These are phyloP conservation scores for Barnettozyma pratensis DNA, from an alignment of 805 yeast species.

Conservation along the genomic window DNA sequence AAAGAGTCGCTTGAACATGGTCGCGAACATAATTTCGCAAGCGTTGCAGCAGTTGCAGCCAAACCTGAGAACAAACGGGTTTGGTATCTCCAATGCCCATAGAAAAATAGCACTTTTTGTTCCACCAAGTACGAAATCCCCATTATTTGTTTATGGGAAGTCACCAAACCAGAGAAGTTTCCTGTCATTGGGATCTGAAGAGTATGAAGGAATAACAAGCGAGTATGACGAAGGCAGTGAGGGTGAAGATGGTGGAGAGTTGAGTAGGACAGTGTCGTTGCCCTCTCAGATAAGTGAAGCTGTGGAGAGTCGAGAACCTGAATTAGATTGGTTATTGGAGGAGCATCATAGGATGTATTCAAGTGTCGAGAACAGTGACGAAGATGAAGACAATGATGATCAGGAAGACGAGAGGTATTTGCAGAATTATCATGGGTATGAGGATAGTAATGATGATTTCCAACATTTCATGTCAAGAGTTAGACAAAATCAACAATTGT, in stretches of 20 bases:
- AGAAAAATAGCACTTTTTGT: slow-evolving; percentile 34
- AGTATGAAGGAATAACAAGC: slow-evolving; percentile 25
- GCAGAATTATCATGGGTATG: slow-evolving; percentile 21
- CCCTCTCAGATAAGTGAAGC: slow-evolving; percentile 35
- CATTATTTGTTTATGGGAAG: slow-evolving; percentile 29
- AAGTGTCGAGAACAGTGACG: slow-evolving; percentile 20
- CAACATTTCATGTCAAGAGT: slow-evolving; percentile 19
- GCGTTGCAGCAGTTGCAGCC: slow-evolving; percentile 30
- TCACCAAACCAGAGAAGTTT: slow-evolving; percentile 34
- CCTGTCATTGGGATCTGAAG: slow-evolving; percentile 35
- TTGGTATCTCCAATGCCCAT: slow-evolving; percentile 37
- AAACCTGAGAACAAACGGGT: slow-evolving; percentile 34
- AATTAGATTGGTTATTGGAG: slow-evolving; percentile 34
- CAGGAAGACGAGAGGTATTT: slow-evolving; percentile 6
- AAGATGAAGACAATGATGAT: slow-evolving; percentile 16
- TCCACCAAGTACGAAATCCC: slow-evolving; percentile 38
- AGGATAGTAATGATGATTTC: slow-evolving; percentile 18
- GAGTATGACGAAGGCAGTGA: slow-evolving; percentile 20
- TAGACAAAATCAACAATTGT: slow-evolving; percentile 14
- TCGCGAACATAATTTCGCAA: slow-evolving; percentile 13
- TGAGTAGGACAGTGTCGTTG: slow-evolving; percentile 36
- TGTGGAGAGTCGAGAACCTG: slow-evolving; percentile 24
- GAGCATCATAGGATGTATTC: slow-evolving; percentile 37
- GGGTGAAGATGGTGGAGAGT: slow-evolving; percentile 27
- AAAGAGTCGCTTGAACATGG: slow-evolving; percentile 3